These are phyloP conservation scores for Pleurotus platypus DNA, from an alignment of 768 basidiomycete species.

Conservation along the genomic window DNA sequence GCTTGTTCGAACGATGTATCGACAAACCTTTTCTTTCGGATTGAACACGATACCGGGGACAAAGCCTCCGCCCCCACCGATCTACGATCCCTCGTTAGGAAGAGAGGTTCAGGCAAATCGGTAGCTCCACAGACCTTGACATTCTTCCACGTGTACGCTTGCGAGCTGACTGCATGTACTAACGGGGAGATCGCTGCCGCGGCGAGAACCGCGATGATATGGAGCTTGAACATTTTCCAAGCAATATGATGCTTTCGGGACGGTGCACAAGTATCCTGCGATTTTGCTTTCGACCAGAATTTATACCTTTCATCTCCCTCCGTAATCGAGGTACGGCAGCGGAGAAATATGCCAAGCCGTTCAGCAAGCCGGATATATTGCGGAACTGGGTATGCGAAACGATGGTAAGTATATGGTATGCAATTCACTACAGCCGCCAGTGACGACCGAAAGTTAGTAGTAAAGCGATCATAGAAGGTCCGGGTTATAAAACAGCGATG, in stretches of 20 bases:
- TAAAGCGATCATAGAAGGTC: neutral
- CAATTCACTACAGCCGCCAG: neutral
- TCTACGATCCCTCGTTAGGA: conserved; percentile 15
- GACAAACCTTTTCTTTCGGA: conserved; percentile 41
- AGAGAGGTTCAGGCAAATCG: neutral
- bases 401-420: neutral
- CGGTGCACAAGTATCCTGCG: too few species aligned
- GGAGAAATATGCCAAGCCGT: conserved; percentile 4
- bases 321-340: neutral
- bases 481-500: neutral
- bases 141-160: conserved; percentile 59
- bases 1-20: neutral
- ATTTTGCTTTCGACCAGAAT: too few species aligned
- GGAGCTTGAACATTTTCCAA: conserved; percentile 26
- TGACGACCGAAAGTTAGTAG: neutral
- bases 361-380: neutral
- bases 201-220: conserved; percentile 27
- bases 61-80: conserved; percentile 45
- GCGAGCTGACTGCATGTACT: conserved; percentile 38
- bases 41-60: conserved; percentile 62
- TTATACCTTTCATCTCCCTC: too few species aligned
- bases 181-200: conserved; percentile 21
- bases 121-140: conserved; percentile 36
- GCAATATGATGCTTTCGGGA: too few species aligned
- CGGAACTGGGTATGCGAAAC: conserved; percentile 1